A percentile compares a stretch with the other conserved stretches of the same genome.
Conservation (phyloP, 169 alveolate genomes). For the Cytauxzoon felis region DNA sequence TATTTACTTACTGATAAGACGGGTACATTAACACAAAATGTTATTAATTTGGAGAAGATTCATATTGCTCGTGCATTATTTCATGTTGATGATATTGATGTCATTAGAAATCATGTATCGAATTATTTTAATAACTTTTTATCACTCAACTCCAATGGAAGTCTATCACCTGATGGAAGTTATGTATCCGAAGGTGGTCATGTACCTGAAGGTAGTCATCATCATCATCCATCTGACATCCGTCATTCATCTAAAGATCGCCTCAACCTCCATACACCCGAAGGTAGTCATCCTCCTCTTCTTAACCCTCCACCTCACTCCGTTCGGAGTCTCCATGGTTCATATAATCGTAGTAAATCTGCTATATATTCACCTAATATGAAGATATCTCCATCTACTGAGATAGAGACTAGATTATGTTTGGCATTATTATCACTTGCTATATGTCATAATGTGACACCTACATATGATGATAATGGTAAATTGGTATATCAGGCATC, state of each 20-base stretch:
- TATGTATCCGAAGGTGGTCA: too few relatives aligned
- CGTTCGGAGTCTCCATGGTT: too few relatives aligned
- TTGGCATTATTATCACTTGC: slow-evolving; percentile 71
- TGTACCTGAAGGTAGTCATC: too few relatives aligned
- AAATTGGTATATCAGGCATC: slow-evolving; percentile 90
- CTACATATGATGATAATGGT: slow-evolving; percentile 55
- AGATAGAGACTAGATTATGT: slow-evolving; percentile 37
- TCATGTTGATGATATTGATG: slow-evolving; percentile 46
- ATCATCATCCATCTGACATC: too few relatives aligned
- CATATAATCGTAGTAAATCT: too few relatives aligned
- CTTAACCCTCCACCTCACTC: too few relatives aligned
- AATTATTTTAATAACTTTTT: slow-evolving; percentile 26
- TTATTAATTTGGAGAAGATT: slow-evolving; percentile 83
- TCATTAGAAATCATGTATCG: slow-evolving; percentile 41
- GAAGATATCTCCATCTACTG: slow-evolving; percentile 10
- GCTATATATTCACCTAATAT: too few relatives aligned
- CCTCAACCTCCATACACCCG: too few relatives aligned
- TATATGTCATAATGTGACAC: slow-evolving; percentile 70
- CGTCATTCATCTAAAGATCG: too few relatives aligned
- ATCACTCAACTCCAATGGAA: not conserved
- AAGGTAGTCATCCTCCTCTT: too few relatives aligned
- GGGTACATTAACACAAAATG: slow-evolving; percentile 97
- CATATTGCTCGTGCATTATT: slow-evolving; percentile 74
- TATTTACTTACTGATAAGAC: slow-evolving; percentile 95
- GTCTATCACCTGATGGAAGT: too few relatives aligned